Conservation (phyloP, 768 basidiomycete genomes). For the Lactifluus piperatus region DNA sequence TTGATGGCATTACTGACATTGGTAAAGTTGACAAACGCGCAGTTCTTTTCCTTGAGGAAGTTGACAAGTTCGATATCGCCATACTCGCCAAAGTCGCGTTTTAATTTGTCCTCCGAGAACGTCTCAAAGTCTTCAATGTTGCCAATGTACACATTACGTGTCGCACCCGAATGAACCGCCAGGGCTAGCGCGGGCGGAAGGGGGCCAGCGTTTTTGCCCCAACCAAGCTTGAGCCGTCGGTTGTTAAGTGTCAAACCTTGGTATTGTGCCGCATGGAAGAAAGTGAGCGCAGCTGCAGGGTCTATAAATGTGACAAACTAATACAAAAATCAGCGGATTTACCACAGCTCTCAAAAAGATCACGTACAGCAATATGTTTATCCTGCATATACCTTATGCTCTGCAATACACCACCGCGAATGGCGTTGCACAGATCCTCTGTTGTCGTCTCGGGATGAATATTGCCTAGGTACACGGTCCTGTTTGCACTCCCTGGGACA, state of each 20-base stretch:
- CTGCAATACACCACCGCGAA: constrained; percentile 94
- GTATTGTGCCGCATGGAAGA: constrained; percentile 87
- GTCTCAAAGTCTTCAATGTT: constrained; percentile 92
- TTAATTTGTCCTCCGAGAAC: constrained; percentile 83
- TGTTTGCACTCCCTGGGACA: constrained; percentile 58
- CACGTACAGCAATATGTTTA: constrained; percentile 88
- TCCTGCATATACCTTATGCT: constrained; percentile 94
- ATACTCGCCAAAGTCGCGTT: constrained; percentile 89
- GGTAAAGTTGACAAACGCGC: constrained; percentile 93
- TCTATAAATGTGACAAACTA: constrained; percentile 97
- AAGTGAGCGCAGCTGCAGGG: constrained; percentile 84
- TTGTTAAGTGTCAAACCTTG: constrained; percentile 89
- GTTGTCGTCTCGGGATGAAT: constrained; percentile 93
- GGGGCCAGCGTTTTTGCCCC: constrained; percentile 94
- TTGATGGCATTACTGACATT: constrained; percentile 95
- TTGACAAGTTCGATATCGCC: constrained; percentile 97
- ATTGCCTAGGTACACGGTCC: constrained; percentile 93
- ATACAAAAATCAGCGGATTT: constrained; percentile 1
- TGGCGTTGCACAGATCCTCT: constrained; percentile 93
- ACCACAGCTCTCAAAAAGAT: background rate
- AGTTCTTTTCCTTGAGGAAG: constrained; percentile 93
- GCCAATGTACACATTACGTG: constrained; percentile 94
- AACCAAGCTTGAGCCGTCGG: constrained; percentile 91
- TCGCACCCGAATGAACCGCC: constrained; percentile 88
- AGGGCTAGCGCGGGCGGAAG: constrained; percentile 75